Evolutionary conservation across 805 yeast genomes (phyloP).

Genomic region (Starmera pachycereana): DNA sequence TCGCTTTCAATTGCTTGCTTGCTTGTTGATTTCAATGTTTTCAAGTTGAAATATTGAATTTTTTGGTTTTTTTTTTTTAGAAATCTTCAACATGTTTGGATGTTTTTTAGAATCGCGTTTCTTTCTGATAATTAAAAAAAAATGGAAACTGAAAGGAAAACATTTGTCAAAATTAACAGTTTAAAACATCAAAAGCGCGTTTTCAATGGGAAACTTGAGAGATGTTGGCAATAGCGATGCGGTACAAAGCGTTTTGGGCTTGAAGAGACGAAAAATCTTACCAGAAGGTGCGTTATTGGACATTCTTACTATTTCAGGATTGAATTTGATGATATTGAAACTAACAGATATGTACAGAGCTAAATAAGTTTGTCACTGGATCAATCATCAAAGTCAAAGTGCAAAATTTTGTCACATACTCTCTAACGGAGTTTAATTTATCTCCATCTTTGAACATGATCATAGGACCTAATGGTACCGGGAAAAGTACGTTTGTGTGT

Average conservation of each 20-base stretch:
- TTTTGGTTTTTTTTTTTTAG: no score
- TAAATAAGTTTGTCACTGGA: constrained; percentile 30
- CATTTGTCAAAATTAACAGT: no score
- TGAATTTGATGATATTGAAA: not conserved
- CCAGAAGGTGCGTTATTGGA: not conserved
- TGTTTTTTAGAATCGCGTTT: no score
- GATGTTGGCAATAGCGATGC: not conserved
- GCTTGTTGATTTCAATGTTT: no score
- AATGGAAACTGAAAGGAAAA: no score
- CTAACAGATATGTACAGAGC: constrained; percentile 5
- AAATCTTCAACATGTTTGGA: no score
- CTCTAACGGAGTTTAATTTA: constrained; percentile 58
- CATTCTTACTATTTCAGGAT: no score
- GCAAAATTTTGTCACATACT: constrained; percentile 60
- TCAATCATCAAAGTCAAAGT: constrained; percentile 44
- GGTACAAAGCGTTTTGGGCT: not conserved
- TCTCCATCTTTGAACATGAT: constrained; percentile 85
- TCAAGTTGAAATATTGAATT: no score
- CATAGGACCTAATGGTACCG: constrained; percentile 95
- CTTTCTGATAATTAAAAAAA: no score
- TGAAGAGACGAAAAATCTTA: not conserved
- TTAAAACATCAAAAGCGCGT: no score
- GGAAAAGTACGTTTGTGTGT: constrained; percentile 87
- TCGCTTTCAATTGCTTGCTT: no score
- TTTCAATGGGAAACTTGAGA: no score